Conservation (phyloP, 352 stramenopile genomes). For the Pythium rishiriense region DNA sequence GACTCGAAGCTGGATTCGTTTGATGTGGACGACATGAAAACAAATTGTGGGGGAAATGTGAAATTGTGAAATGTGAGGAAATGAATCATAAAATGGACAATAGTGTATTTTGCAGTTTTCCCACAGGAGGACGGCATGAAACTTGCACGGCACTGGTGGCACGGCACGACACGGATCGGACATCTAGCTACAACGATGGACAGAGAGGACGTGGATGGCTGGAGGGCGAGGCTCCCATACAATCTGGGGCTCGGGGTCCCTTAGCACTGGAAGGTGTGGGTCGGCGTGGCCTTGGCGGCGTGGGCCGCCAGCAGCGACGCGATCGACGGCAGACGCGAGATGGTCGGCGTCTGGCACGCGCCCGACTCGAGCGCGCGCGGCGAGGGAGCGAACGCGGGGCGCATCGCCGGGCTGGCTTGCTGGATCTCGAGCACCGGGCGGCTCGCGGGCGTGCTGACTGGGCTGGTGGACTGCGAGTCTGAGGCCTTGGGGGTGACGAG, state of each 20-base stretch:
- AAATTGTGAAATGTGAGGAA: slow-evolving; percentile 2
- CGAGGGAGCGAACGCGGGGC: slow-evolving; percentile 20
- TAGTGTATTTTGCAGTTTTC: slow-evolving; percentile 6
- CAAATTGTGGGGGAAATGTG: slow-evolving; percentile 1
- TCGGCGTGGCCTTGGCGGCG: slow-evolving; percentile 15
- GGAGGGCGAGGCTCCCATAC: slow-evolving; percentile 10
- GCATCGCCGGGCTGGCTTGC: slow-evolving; percentile 12
- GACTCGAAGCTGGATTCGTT: slow-evolving; percentile 4
- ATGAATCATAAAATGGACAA: no score
- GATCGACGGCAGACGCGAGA: slow-evolving; percentile 55
- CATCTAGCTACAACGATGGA: slow-evolving; percentile 16
- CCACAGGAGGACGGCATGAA: not conserved
- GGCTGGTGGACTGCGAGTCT: slow-evolving; percentile 3
- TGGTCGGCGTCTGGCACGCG: slow-evolving; percentile 31
- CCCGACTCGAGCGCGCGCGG: slow-evolving; percentile 19
- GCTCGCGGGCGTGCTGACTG: slow-evolving; percentile 3
- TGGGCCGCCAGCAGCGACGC: slow-evolving; percentile 46
- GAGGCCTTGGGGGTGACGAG: slow-evolving; percentile 34
- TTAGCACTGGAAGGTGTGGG: slow-evolving; percentile 27
- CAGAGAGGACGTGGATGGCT: not conserved
- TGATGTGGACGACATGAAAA: slow-evolving; percentile 1
- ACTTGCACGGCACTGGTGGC: slow-evolving; percentile 4
- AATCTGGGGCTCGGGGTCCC: slow-evolving; percentile 9
- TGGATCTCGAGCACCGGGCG: slow-evolving; percentile 8
- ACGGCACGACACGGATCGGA: slow-evolving; percentile 9